These are phyloP conservation scores for Lasiodiplodia citricola DNA, from an alignment of 2,329 filamentous ascomycete genomes.

Conservation along the genomic window DNA sequence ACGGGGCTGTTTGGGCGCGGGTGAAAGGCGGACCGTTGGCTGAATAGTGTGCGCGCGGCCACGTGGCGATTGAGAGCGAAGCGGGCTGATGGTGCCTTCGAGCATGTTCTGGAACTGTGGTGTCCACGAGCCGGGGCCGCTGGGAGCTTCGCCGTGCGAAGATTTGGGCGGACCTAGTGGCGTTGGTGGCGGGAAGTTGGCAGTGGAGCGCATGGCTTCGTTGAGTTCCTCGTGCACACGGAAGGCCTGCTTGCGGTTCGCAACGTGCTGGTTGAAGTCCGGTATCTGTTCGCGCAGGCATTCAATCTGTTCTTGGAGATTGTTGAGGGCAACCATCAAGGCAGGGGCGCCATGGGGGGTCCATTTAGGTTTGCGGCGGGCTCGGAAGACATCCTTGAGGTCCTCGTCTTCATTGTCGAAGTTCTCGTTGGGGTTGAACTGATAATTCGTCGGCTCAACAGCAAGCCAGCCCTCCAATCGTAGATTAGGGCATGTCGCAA, in stretches of 20 bases:
- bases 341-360: conserved; percentile 42
- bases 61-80: conserved; percentile 42
- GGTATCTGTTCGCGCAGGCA: conserved; percentile 50
- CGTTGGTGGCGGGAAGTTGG: conserved; percentile 33
- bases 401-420: conserved; percentile 36
- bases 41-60: conserved; percentile 37
- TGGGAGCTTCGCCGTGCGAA: conserved; percentile 28
- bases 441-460: conserved; percentile 64
- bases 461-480: conserved; percentile 90
- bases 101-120: conserved; percentile 41
- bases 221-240: conserved; percentile 53
- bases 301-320: conserved; percentile 49
- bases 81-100: conserved; percentile 38
- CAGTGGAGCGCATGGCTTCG: conserved; percentile 42
- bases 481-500: conserved; percentile 84
- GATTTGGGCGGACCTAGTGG: conserved; percentile 24
- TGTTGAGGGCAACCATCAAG: conserved; percentile 49
- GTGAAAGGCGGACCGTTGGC: conserved; percentile 5
- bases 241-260: conserved; percentile 56
- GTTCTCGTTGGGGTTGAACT: conserved; percentile 34
- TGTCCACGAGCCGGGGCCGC: conserved; percentile 38
- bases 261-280: conserved; percentile 55
- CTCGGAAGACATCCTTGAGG: conserved; percentile 41
- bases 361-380: conserved; percentile 46
- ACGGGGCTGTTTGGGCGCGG: background rate